A percentile compares a stretch with the other conserved stretches of the same genome.
Evolutionary conservation across 2,329 filamentous ascomycete species (phyloP).

Genomic region (Microcyclosporella mali): DNA sequence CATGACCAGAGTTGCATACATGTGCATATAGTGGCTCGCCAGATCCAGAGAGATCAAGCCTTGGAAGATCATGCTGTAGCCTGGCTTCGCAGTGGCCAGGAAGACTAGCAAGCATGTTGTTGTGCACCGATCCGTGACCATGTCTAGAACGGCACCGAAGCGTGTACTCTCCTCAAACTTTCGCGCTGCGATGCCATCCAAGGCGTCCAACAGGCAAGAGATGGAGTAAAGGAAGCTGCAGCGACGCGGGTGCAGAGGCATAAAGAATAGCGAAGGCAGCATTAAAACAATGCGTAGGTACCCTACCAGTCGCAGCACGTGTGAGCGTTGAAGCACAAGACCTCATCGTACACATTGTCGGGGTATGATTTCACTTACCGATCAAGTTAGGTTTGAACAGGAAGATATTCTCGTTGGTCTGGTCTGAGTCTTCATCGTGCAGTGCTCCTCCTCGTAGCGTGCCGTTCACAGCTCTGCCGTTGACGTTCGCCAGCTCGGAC

Average conservation of each 20-base stretch:
- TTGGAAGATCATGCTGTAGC: slow-evolving; percentile 93
- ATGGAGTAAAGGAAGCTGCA: slow-evolving; percentile 88
- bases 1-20: slow-evolving; percentile 92
- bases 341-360: neutral
- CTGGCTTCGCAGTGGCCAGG: slow-evolving; percentile 85
- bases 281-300: slow-evolving; percentile 54
- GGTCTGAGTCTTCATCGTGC: slow-evolving; percentile 10
- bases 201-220: slow-evolving; percentile 88
- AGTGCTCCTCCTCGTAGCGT: slow-evolving; percentile 11
- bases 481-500: slow-evolving; percentile 12
- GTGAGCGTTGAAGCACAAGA: slow-evolving; percentile 3
- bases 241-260: slow-evolving; percentile 95
- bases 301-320: slow-evolving; percentile 29
- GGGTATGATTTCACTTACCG: slow-evolving; percentile 31
- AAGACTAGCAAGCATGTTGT: slow-evolving; percentile 94
- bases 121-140: slow-evolving; percentile 98
- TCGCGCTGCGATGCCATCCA: slow-evolving; percentile 89
- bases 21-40: slow-evolving; percentile 97
- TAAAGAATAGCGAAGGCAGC: slow-evolving; percentile 92
- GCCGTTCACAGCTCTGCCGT: slow-evolving; percentile 19
- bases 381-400: slow-evolving; percentile 49
- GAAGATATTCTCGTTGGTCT: slow-evolving; percentile 48
- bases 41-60: slow-evolving; percentile 85
- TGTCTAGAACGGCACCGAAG: slow-evolving; percentile 94
- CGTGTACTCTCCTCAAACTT: slow-evolving; percentile 83